Conservation (phyloP, 495 filamentous ascomycete species). For the Pyrenula aspistea region DNA sequence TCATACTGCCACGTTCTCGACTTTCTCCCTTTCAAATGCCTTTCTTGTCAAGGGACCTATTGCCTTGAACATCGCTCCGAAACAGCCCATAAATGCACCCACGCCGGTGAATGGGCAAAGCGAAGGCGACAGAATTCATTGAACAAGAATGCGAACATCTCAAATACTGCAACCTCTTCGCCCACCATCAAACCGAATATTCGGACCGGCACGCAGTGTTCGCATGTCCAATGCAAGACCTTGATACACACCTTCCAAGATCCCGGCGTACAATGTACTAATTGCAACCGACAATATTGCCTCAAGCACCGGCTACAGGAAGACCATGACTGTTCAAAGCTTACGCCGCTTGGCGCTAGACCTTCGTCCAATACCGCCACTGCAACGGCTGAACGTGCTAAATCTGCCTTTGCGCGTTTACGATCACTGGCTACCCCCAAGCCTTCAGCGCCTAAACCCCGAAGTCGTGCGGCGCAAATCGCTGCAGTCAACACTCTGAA, state of each 20-base stretch:
- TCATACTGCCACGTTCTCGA: conserved; percentile 87
- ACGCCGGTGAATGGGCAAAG: conserved; percentile 78
- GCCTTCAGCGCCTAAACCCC: conserved; percentile 47
- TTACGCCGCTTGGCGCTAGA: conserved; percentile 56
- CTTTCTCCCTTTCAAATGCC: conserved; percentile 92
- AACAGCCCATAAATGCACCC: conserved; percentile 65
- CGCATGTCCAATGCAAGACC: conserved; percentile 66
- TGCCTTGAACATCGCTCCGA: conserved; percentile 94
- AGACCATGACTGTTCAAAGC: conserved; percentile 73
- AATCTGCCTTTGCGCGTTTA: conserved; percentile 45
- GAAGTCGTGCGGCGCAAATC: conserved; percentile 43
- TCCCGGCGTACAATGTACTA: conserved; percentile 67
- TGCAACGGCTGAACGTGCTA: conserved; percentile 24
- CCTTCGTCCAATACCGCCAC: conserved; percentile 14
- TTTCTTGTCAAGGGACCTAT: conserved; percentile 74
- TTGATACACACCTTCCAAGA: conserved; percentile 67
- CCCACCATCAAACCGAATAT: conserved; percentile 38
- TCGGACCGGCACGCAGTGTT: conserved; percentile 59
- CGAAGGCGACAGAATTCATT: conserved; percentile 31
- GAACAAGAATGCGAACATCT: conserved; percentile 10
- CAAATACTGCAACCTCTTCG: conserved; percentile 8
- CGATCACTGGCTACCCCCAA: conserved; percentile 34
- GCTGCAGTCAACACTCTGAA: conserved; percentile 64
- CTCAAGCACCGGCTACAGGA: conserved; percentile 81
- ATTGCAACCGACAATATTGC: conserved; percentile 80